Evolutionary conservation across 2,329 filamentous ascomycete genomes (phyloP).

Genomic region (Diplocarpon mali): DNA sequence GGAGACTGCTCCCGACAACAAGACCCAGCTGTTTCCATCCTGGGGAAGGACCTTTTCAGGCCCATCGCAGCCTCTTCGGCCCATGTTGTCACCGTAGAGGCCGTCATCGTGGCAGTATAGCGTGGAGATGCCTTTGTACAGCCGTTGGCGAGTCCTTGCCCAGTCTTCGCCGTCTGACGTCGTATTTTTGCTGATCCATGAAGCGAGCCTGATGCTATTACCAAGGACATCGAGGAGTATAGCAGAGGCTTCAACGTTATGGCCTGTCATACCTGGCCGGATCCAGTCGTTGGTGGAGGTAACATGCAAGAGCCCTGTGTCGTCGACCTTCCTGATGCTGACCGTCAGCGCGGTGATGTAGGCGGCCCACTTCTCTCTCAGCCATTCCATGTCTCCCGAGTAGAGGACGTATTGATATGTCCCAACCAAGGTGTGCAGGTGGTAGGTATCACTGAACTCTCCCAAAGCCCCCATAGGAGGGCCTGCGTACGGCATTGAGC

Average conservation of each 20-base stretch:
- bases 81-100: conserved; percentile 39
- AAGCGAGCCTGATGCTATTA: conserved; percentile 34
- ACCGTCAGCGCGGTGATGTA: conserved; percentile 37
- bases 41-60: conserved; percentile 47
- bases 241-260: conserved; percentile 25
- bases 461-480: conserved; percentile 33
- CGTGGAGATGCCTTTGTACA: conserved; percentile 14
- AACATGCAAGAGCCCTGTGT: conserved; percentile 28
- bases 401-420: conserved; percentile 48
- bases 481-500: conserved; percentile 40
- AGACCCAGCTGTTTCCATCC: conserved; percentile 45
- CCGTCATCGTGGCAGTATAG: conserved; percentile 30
- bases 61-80: conserved; percentile 32
- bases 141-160: conserved; percentile 7
- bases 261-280: conserved; percentile 24
- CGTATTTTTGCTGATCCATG: conserved; percentile 28
- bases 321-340: conserved; percentile 34
- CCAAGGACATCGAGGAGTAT: conserved; percentile 20
- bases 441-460: conserved; percentile 43
- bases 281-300: conserved; percentile 22
- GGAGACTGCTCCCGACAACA: conserved; percentile 29
- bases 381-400: conserved; percentile 41
- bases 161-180: conserved; percentile 9
- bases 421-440: conserved; percentile 47
- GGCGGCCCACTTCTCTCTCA: conserved; percentile 36